phyloP scores from a whole-genome alignment of 768 basidiomycete species.

The Panaeolus papilionaceus region DNA sequence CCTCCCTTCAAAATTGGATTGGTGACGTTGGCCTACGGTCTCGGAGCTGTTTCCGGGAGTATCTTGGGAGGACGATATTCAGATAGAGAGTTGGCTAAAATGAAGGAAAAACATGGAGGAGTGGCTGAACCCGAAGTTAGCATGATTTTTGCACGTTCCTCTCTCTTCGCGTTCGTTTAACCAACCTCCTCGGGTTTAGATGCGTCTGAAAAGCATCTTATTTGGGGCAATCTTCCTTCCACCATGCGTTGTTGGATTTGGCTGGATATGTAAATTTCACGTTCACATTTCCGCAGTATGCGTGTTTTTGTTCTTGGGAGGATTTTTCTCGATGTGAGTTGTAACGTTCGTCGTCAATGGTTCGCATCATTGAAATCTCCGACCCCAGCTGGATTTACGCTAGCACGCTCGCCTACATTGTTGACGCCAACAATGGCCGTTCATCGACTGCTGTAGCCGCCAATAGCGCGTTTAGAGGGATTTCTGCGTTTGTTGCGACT shows the following conservation, averaged over 20 bases:
- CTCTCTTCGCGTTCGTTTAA: not conserved
- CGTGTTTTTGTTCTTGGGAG: constrained; percentile 72
- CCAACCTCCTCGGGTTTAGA: constrained; percentile 44
- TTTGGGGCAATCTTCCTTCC: constrained; percentile 66
- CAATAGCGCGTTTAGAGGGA: constrained; percentile 80
- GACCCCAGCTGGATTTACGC: constrained; percentile 41
- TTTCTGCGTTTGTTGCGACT: constrained; percentile 68
- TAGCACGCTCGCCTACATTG: constrained; percentile 76
- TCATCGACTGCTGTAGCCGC: constrained; percentile 77
- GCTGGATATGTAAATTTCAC: constrained; percentile 73
- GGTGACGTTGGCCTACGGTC: constrained; percentile 76
- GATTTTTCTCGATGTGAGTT: constrained; percentile 76
- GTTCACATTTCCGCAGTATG: constrained; percentile 72
- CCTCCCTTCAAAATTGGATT: constrained; percentile 75
- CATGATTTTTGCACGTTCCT: not conserved
- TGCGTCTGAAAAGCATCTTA: constrained; percentile 72
- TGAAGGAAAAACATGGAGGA: constrained; percentile 46
- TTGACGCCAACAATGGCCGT: constrained; percentile 85
- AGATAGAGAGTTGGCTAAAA: constrained; percentile 43
- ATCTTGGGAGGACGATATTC: constrained; percentile 53
- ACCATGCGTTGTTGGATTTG: constrained; percentile 68
- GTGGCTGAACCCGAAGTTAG: constrained; percentile 68
- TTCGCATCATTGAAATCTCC: not conserved
- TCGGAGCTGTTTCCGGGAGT: constrained; percentile 48
- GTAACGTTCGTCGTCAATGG: not conserved